phyloP scores from a whole-genome alignment of 768 basidiomycete species.

The Rhizopogon rudus region DNA sequence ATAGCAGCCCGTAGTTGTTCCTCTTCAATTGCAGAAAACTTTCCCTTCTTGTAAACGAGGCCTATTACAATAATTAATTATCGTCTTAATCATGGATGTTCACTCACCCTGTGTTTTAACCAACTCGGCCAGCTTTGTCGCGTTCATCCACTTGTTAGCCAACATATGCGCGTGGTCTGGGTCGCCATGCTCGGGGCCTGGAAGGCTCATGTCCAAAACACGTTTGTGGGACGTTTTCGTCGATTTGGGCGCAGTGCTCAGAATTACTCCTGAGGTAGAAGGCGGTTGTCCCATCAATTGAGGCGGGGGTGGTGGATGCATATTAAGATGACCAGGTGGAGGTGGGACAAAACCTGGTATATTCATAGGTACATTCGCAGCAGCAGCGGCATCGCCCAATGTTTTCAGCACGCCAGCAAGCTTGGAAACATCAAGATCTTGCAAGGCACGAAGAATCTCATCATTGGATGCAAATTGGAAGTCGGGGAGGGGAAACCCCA shows the following conservation, averaged over 20 bases:
- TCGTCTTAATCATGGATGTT: background rate
- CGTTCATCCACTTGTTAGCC: constrained; percentile 75
- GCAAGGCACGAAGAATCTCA: constrained; percentile 67
- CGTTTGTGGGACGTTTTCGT: constrained; percentile 32
- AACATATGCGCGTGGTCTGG: constrained; percentile 63
- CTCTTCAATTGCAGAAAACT: constrained; percentile 78
- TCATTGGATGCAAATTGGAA: constrained; percentile 57
- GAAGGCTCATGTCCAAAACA: constrained; percentile 38
- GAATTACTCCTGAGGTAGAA: constrained; percentile 37
- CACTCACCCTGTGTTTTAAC: constrained; percentile 60
- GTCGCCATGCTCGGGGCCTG: constrained; percentile 37
- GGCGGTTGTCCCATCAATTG: constrained; percentile 38
- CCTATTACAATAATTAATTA: constrained; percentile 35
- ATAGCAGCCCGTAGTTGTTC: constrained; percentile 62
- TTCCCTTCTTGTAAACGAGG: constrained; percentile 84
- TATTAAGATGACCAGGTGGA: constrained; percentile 16
- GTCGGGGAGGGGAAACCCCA: constrained; percentile 25
- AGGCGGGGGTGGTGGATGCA: constrained; percentile 24
- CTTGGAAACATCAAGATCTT: constrained; percentile 65
- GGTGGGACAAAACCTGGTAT: constrained; percentile 17
- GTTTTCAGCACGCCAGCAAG: constrained; percentile 63
- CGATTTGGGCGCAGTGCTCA: constrained; percentile 35
- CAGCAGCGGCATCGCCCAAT: constrained; percentile 52
- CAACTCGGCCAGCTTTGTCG: constrained; percentile 62
- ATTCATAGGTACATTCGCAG: constrained; percentile 30